Percentiles rank a stretch among this genome's conserved stretches.
Conservation (phyloP, 139 green algal species). For the Limnomonas spitsbergensis region DNA sequence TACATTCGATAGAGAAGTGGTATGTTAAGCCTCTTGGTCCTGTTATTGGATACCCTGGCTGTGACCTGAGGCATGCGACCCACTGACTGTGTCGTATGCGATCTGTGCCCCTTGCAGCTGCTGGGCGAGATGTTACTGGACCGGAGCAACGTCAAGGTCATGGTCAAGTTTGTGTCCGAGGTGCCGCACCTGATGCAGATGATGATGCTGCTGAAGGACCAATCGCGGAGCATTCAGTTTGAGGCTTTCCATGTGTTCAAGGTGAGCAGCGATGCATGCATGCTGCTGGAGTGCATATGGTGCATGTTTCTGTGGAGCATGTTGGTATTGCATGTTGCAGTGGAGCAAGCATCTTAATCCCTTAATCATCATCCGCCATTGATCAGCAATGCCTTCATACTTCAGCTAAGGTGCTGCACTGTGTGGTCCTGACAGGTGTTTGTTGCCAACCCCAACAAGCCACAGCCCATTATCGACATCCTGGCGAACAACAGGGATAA, state of each 20-base stretch:
- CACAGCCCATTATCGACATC: constrained; percentile 74
- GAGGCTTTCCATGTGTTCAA: constrained; percentile 99
- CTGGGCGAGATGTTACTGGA: constrained; percentile 91
- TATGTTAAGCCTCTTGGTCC: too few relatives aligned
- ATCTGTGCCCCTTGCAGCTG: too few relatives aligned
- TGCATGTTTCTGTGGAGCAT: neutral
- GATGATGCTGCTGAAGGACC: constrained; percentile 91
- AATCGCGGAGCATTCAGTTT: constrained; percentile 87
- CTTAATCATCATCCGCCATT: too few relatives aligned
- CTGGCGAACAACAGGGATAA: constrained; percentile 86
- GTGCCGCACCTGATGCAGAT: constrained; percentile 85
- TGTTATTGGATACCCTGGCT: too few relatives aligned
- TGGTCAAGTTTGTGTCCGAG: constrained; percentile 87
- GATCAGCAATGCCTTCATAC: too few relatives aligned
- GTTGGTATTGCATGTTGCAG: too few relatives aligned
- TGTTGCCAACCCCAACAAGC: constrained; percentile 94
- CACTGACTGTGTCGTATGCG: too few relatives aligned
- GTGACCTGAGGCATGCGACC: too few relatives aligned
- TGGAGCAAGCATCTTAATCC: too few relatives aligned
- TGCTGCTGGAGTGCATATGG: neutral
- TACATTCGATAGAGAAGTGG: too few relatives aligned
- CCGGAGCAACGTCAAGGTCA: constrained; percentile 75
- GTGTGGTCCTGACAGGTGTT: constrained; percentile 69
- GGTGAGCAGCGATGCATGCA: constrained; percentile 40
- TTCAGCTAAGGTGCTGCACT: too few relatives aligned